These are phyloP conservation scores for Ramaria sp. DNA, from an alignment of 768 basidiomycete genomes.

Conservation along the genomic window DNA sequence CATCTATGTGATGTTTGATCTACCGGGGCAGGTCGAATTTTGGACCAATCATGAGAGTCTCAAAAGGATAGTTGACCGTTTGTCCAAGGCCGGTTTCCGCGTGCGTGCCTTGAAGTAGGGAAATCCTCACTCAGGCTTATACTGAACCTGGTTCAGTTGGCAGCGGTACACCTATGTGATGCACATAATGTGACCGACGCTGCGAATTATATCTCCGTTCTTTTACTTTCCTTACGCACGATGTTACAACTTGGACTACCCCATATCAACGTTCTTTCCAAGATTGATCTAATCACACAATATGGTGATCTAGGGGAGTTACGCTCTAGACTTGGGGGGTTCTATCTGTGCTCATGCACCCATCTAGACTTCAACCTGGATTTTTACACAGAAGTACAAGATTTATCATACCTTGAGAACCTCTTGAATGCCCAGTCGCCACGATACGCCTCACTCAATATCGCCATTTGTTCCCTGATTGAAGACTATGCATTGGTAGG, in stretches of 20 bases:
- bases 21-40: constrained; percentile 95
- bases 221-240: constrained; percentile 83
- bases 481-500: constrained; percentile 90
- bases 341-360: neutral
- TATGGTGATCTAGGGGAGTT: constrained; percentile 83
- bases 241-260: constrained; percentile 99
- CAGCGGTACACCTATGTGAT: constrained; percentile 91
- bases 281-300: constrained; percentile 81
- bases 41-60: constrained; percentile 92
- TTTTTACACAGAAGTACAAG: constrained; percentile 97
- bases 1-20: constrained; percentile 86
- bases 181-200: constrained; percentile 96
- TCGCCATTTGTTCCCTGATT: constrained; percentile 84
- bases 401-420: constrained; percentile 79
- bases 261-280: constrained; percentile 94
- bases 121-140: neutral
- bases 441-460: constrained; percentile 70
- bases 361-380: constrained; percentile 86
- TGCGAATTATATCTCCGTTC: constrained; percentile 86
- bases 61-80: constrained; percentile 61
- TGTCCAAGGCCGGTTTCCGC: constrained; percentile 67
- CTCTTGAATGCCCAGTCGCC: constrained; percentile 54
- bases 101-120: constrained; percentile 38
- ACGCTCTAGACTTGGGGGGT: neutral
- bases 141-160: constrained; percentile 43